Evolutionary conservation across 139 green algal species (phyloP), one percentile per base, ranked within the genome.

Genomic region (Chlamydomonas applanata): DNA sequence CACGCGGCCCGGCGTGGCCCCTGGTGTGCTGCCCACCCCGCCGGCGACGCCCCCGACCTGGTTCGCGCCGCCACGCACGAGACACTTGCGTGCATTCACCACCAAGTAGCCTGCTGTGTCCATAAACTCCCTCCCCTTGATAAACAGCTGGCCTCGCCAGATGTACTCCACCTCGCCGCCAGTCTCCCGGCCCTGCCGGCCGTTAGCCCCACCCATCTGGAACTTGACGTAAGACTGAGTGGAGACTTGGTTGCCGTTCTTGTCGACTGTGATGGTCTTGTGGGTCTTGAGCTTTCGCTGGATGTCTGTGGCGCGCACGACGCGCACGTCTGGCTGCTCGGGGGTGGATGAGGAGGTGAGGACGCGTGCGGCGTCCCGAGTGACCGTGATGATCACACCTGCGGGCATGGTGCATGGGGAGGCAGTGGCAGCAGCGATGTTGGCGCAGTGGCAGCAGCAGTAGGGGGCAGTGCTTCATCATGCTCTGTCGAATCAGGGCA

Each of bases 101-200:
- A 25, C 54, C 9, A 30, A 27, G 40, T 49, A 49, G 40, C 40
- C 40, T 49, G 40, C 67, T 25, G 67, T n/a, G 45, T 73, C 67
- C n/a, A 46, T 33, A 24, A 89, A 45, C 65, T 94, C 83, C n/a
- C 81, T 76, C 25, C 68, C 73, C 59, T 90, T 84, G 36, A 96
- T 59, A 73, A 98, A 98, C 24, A 97, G 75, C 4, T 78, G 60
- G 13, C 85, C 86, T 20, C 82, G 79, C 76, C 86, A 82, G 62
- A 98, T 88, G 78, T 93, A 87, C 72, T 88, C 82, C 32, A 98
- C 91, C 24, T 86, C 92, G 71, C 91, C 93, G 40, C 69, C 76
- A 11, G 11, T 11, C 46, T 22, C 17, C n/a, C 59, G 59, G 4
- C 11, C 40, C 71, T 74, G 24, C 69, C 45, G 5, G 11, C 29